These are phyloP conservation scores for Saccharomyces hybrid DNA, from an alignment of 1,139 yeast species.

Conservation along the genomic window DNA sequence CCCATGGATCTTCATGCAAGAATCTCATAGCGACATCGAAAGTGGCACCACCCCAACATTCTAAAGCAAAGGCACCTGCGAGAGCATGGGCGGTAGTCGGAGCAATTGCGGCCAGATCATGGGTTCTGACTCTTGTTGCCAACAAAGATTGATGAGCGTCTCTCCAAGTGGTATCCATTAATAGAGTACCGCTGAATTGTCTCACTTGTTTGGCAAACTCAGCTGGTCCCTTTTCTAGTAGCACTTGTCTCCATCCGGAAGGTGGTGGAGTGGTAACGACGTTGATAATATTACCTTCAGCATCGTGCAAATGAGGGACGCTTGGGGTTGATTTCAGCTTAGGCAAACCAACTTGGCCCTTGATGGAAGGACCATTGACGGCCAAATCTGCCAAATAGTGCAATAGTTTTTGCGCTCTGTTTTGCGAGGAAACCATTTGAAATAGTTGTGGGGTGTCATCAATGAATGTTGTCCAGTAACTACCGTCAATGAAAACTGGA, in stretches of 20 bases:
- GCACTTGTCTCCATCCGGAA: conserved; percentile 85
- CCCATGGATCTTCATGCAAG: conserved; percentile 98
- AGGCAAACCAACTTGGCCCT: conserved; percentile 92
- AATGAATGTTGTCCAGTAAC: conserved; percentile 97
- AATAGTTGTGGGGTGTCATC: conserved; percentile 95
- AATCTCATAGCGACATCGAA: conserved; percentile 98
- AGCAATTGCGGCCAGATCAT: conserved; percentile 85
- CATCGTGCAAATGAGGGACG: conserved; percentile 64
- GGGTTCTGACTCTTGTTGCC: conserved; percentile 95
- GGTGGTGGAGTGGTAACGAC: conserved; percentile 50
- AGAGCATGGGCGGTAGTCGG: conserved; percentile 88
- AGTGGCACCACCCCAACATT: conserved; percentile 99
- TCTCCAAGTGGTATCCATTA: conserved; percentile 99
- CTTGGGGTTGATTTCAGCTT: conserved; percentile 67
- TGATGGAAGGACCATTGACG: conserved; percentile 90
- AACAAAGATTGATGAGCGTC: conserved; percentile 98
- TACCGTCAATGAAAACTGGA: conserved; percentile 78
- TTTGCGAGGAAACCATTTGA: conserved; percentile 90
- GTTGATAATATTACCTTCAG: conserved; percentile 49
- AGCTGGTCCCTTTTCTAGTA: conserved; percentile 79
- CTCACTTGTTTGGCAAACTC: conserved; percentile 85
- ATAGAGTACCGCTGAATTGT: conserved; percentile 71
- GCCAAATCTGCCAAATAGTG: conserved; percentile 85
- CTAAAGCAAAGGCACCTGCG: conserved; percentile 86
- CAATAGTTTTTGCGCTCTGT: conserved; percentile 91